Evolutionary conservation across 805 yeast genomes (phyloP).

Genomic region (Starmerella davenportii): DNA sequence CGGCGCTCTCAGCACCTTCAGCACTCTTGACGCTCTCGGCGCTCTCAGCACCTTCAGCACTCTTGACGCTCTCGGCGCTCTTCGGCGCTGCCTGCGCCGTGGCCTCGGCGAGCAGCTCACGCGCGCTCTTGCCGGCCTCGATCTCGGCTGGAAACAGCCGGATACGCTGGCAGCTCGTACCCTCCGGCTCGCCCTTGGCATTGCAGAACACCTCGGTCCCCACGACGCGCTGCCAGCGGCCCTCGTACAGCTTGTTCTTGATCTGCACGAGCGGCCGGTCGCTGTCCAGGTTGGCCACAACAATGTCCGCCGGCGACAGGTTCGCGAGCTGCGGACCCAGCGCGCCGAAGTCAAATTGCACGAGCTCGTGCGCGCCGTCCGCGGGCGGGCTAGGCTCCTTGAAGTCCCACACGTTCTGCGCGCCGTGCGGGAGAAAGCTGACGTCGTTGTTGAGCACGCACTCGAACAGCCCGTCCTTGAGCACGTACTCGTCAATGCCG

Average conservation of each 20-base stretch:
- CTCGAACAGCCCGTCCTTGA: slow-evolving; percentile 5
- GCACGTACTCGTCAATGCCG: slow-evolving; percentile 50
- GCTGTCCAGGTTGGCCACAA: slow-evolving; percentile 33
- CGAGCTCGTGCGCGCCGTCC: slow-evolving; percentile 31
- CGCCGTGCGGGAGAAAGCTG: slow-evolving; percentile 40
- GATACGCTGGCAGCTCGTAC: slow-evolving; percentile 18
- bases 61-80: too few species aligned
- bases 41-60: too few species aligned
- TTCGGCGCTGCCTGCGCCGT: too few species aligned
- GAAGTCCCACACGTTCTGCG: slow-evolving; percentile 42
- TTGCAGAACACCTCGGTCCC: slow-evolving; percentile 51
- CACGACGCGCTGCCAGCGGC: slow-evolving; percentile 56
- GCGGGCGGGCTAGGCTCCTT: not conserved
- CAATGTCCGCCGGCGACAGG: slow-evolving; percentile 1
- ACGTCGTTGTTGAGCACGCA: slow-evolving; percentile 1
- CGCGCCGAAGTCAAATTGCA: slow-evolving; percentile 25
- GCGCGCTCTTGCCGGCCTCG: not conserved
- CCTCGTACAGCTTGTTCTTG: slow-evolving; percentile 46
- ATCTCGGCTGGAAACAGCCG: slow-evolving; percentile 13
- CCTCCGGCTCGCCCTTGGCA: slow-evolving; percentile 18
- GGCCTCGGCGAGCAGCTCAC: not conserved
- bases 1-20: too few species aligned
- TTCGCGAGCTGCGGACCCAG: slow-evolving; percentile 3
- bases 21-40: too few species aligned
- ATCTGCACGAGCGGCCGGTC: slow-evolving; percentile 39